Evolutionary conservation across 495 filamentous ascomycete species (phyloP), one percentile per base, ranked within the genome.

Genomic region (Penicilliopsis zonata): DNA sequence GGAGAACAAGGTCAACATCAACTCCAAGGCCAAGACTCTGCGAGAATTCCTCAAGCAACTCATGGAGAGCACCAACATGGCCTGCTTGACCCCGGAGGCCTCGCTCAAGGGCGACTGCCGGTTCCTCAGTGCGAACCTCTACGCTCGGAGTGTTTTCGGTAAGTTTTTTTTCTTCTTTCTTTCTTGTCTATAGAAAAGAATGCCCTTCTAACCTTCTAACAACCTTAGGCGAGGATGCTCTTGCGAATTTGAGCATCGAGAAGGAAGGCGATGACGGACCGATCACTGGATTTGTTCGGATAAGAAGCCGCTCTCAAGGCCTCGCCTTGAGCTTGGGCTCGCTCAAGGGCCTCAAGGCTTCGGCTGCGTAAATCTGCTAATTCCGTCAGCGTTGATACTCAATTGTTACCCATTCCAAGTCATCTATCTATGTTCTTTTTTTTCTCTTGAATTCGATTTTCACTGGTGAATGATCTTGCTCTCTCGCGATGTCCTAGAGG

Each of bases 1-100:
- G 92, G 92, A 99, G 69, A 99, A 99, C 67, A 99, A 99, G 72
- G 90, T 99, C 49, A 96, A 96, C 63, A 96, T 96, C 62, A 94
- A 93, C 57, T 86, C 82, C 42, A 94, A 95, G 66, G 86, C 85
- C 42, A 92, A 92, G 70, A 80, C 66, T 18, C 67, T 99, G 33
- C 74, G 92, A 28, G 87, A 92, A 7, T 99, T 96, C 73, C 63
- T 99, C 35, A 77, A 84, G 44, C 82, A 92, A 49, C 67, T 99
- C 43, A 95, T 95, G 92, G 83, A 86, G 27, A 86, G 78, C 52
- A 99, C 92, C 29, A 96, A 96, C 52, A 99, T 99, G 92, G 86
- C 78, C 44, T 96, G 92, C 58, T 61, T 99, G 53, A 96, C 92
- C 5, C 92, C 92, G 8, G 92, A 95, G 51, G 88, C 88, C 15